These are phyloP conservation scores for Boletus sp. DNA, from an alignment of 768 basidiomycete genomes.

Conservation along the genomic window DNA sequence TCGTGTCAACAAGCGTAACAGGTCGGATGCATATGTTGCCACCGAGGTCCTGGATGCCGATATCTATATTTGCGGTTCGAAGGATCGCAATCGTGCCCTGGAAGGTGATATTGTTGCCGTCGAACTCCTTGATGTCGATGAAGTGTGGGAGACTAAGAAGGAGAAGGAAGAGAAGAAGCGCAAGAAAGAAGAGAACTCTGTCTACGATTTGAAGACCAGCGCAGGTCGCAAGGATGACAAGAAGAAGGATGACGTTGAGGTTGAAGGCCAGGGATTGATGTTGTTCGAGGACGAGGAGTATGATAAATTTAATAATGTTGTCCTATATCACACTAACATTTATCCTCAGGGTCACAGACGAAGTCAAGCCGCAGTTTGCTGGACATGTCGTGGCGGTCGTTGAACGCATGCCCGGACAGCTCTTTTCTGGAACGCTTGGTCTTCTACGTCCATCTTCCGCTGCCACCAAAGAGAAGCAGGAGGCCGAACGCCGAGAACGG, in stretches of 20 bases:
- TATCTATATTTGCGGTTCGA: conserved; percentile 98
- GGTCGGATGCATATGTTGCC: conserved; percentile 97
- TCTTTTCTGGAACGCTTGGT: conserved; percentile 96
- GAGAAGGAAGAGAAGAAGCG: conserved; percentile 99
- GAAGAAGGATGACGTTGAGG: conserved; percentile 99
- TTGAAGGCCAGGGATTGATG: conserved; percentile 96
- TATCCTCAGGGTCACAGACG: conserved; percentile 80
- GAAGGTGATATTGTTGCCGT: conserved; percentile 99
- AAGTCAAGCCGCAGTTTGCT: conserved; percentile 96
- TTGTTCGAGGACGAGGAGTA: conserved; percentile 97
- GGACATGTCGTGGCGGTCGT: conserved; percentile 99
- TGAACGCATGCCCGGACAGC: conserved; percentile 97
- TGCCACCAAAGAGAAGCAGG: conserved; percentile 98
- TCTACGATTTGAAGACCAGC: conserved; percentile 78
- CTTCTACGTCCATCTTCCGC: conserved; percentile 93
- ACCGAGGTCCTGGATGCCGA: conserved; percentile 98
- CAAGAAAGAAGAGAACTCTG: conserved; percentile 98
- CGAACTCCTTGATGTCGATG: conserved; percentile 95
- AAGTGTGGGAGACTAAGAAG: conserved; percentile 98
- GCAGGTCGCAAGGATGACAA: conserved; percentile 91
- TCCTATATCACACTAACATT: conserved; percentile 8
- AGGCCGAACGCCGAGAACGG: conserved; percentile 94
- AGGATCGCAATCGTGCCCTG: conserved; percentile 96
- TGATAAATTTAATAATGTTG: conserved; percentile 23
- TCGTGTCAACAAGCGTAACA: conserved; percentile 96